Conservation (phyloP, 805 yeast genomes). For the Pichia eremophila region DNA sequence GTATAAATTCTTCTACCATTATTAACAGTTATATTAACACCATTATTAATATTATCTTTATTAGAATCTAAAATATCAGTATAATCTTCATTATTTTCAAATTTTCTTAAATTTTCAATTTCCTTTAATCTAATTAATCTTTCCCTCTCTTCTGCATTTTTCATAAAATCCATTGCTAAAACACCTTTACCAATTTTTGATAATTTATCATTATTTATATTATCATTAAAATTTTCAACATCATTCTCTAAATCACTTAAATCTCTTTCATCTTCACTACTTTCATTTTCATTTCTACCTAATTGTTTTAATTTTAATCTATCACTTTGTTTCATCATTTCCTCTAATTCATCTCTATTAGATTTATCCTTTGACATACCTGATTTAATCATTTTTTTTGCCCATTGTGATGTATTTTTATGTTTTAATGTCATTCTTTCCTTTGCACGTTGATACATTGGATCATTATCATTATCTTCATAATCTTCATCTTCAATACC, state of each 20-base stretch:
- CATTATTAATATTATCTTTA: conserved; percentile 37
- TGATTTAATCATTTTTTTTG: conserved; percentile 76
- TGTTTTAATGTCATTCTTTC: conserved; percentile 92
- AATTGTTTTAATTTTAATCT: conserved; percentile 60
- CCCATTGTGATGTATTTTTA: conserved; percentile 85
- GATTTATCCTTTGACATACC: conserved; percentile 84
- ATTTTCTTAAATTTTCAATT: conserved; percentile 39
- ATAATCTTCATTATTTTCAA: conserved; percentile 35
- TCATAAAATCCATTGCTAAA: conserved; percentile 92
- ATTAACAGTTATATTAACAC: conserved; percentile 46
- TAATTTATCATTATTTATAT: conserved; percentile 28
- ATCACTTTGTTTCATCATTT: conserved; percentile 86
- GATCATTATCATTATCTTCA: conserved; percentile 47
- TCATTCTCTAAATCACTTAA: conserved; percentile 44
- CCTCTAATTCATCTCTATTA: conserved; percentile 84
- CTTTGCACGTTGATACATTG: conserved; percentile 68
- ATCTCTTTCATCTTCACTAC: conserved; percentile 36
- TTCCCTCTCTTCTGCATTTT: conserved; percentile 69
- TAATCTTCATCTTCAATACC: conserved; percentile 36
- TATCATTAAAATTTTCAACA: conserved; percentile 31
- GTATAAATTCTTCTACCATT: conserved; percentile 77
- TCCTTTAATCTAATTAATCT: conserved; percentile 48
- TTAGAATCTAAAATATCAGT: conserved; percentile 28
- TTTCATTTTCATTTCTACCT: conserved; percentile 29
- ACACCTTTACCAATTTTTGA: conserved; percentile 75